Base-by-base conservation (phyloP, 768 basidiomycete genomes). In the Serendipita vermifera region DNA sequence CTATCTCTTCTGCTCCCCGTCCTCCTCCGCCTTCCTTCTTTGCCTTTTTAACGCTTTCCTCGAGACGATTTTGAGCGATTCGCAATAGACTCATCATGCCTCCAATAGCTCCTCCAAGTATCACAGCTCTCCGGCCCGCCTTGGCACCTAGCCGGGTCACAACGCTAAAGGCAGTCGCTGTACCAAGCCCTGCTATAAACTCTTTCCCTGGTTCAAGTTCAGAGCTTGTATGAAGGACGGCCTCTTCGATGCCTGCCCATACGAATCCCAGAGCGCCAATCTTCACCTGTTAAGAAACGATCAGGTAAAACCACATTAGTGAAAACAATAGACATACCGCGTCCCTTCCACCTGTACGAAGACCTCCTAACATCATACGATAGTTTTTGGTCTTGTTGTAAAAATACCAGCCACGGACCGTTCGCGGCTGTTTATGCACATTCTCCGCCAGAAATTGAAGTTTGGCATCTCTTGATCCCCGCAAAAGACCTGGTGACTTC, bases 301-400 rank as follows among this genome's bases (percentile, higher is more conserved):
- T 43, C 13, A 43, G 9, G 24, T 1, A 24, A 43, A 43, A 26
- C 36, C 36, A 13, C 17, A 13, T 38, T 13, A 38, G 36, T 13
- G 13, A 13, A 38, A 38, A 38, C 13, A n/a, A n/a, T n/a, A 43
- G 22, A n/a, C 41, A 15, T 24, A 43, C 60, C 1, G 76, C 82
- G 53, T 87, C 79, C 56, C 60, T 59, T 1, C 75, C 83, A 4
- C 78, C 89, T 14, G 79, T 81, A 63, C 77, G 79, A 65, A 92
- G 65, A 6, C 77, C 89, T 0, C 77, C 83, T 59, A 81, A 74
- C 64, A 89, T 76, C 62, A 91, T 79, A 62, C 79, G 75, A 74
- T 92, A 93, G 73, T 93, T 93, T 69, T 93, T 94, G 27, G 88
- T 91, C 74, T 93, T 93, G 67, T 89, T 86, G 79, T 94, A 93